Percentiles rank a stretch among this genome's conserved stretches.
phyloP scores from a whole-genome alignment of 805 yeast species.

The Hanseniaspora pseudoguilliermondii region DNA sequence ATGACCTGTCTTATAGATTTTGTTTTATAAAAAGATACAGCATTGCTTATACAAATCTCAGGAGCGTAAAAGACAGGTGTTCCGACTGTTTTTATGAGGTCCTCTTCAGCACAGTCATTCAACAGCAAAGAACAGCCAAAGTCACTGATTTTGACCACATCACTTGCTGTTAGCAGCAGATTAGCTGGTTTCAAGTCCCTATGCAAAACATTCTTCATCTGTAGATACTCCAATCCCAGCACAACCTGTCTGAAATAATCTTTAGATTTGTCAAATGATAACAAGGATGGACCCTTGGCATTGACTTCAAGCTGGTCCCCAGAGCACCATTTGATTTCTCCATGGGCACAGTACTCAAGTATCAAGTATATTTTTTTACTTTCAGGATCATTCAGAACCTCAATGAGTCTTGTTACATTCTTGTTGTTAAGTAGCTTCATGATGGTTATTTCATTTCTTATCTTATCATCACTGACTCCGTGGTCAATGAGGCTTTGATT shows the following conservation, averaged over 20 bases:
- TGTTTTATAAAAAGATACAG: constrained; percentile 26
- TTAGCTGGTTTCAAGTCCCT: constrained; percentile 95
- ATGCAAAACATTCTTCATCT: constrained; percentile 81
- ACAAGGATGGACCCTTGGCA: constrained; percentile 47
- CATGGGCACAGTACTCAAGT: constrained; percentile 76
- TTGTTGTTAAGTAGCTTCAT: constrained; percentile 88
- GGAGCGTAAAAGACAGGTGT: constrained; percentile 97
- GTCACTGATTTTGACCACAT: constrained; percentile 82
- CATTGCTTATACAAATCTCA: constrained; percentile 48
- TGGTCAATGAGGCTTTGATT: background rate
- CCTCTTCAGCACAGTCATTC: constrained; percentile 43
- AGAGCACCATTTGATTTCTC: constrained; percentile 73
- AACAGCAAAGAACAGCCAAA: constrained; percentile 83
- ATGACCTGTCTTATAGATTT: constrained; percentile 31
- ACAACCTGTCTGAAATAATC: constrained; percentile 71
- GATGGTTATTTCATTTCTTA: constrained; percentile 79
- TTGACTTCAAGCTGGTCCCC: constrained; percentile 30
- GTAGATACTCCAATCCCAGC: constrained; percentile 79
- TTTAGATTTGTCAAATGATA: constrained; percentile 55
- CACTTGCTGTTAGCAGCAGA: constrained; percentile 54
- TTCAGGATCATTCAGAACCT: constrained; percentile 74
- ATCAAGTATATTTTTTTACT: constrained; percentile 82
- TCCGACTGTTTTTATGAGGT: constrained; percentile 90
- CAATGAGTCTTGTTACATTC: constrained; percentile 75
- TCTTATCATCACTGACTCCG: constrained; percentile 49